Evolutionary conservation across 2,329 filamentous ascomycete genomes (phyloP), one percentile per base, ranked within the genome.

Genomic region (Chaetomium sp.): DNA sequence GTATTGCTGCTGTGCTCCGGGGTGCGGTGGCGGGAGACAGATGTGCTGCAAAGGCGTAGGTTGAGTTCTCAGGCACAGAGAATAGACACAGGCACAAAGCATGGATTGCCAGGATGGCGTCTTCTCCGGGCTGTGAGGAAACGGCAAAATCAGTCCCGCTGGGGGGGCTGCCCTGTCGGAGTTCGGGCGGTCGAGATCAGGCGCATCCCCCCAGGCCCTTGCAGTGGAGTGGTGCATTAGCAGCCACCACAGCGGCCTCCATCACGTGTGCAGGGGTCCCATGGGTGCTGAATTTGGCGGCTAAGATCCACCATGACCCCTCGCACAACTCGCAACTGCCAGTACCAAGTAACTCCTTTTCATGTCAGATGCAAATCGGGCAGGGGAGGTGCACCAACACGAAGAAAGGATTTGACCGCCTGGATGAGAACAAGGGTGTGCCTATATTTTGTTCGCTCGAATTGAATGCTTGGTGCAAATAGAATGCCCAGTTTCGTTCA

Each of bases 251-350:
- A 59, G 62, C 53, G 51, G 47, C 50, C 55, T 45, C 60, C 65
- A 57, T 70, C 69, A 70, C 68, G 68, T 70, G 69, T 70, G 69
- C 61, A 65, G 29, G 61, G 60, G 33, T 62, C 51, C 42, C 50
- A 12, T 31, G 42, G 25, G 53, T 59, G 59, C 60, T 66, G 62
- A 65, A 67, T 59, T 67, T 50, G 62, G 66, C 51, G 60, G 38
- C 35, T 50, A 49, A 25, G 54, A 16, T 57, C 31, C 54, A 57
- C 53, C 31, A 31, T 47, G 3, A n/a, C 23, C 27, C 51, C 47
- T 38, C 47, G 9, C 12, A n/a, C 23, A 42, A 60, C 47, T 38
- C 47, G 9, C 31, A 45, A 23, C 8, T 33, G 35, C 27, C 57
- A 60, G 23, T 35, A 29, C 27, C 27, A 23, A n/a, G n/a, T n/a